These are phyloP conservation scores for Kregervanrija delftensis DNA, from an alignment of 805 yeast species.

Conservation along the genomic window DNA sequence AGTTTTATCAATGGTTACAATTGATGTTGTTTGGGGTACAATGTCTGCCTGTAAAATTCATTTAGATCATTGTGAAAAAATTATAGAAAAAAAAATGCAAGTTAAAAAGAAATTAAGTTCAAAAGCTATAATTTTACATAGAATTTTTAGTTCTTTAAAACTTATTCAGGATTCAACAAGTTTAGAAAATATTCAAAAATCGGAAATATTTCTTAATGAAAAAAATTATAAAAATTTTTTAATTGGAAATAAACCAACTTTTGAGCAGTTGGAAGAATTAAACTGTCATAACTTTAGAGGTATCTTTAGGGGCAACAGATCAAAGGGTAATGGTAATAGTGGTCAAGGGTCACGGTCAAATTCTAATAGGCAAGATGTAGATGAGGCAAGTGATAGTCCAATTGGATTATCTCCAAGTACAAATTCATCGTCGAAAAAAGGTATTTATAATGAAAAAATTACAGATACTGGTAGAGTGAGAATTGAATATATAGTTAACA, in stretches of 20 bases:
- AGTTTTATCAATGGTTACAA: slow-evolving; percentile 77
- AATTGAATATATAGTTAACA: slow-evolving; percentile 35
- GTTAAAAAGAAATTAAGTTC: slow-evolving; percentile 60
- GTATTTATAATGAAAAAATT: slow-evolving; percentile 35
- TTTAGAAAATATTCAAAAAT: slow-evolving; percentile 28
- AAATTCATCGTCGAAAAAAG: slow-evolving; percentile 12
- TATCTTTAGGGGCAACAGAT: slow-evolving; percentile 16
- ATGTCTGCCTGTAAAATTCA: slow-evolving; percentile 79
- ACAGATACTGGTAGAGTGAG: slow-evolving; percentile 41
- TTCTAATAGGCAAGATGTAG: slow-evolving; percentile 2
- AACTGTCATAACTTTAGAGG: slow-evolving; percentile 19
- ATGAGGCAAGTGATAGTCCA: slow-evolving; percentile 4
- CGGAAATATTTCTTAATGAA: slow-evolving; percentile 30
- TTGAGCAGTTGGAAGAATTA: slow-evolving; percentile 20
- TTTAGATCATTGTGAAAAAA: slow-evolving; percentile 68
- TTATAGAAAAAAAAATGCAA: slow-evolving; percentile 62
- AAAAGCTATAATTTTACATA: slow-evolving; percentile 70
- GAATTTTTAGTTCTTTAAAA: slow-evolving; percentile 70
- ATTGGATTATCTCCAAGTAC: neutral
- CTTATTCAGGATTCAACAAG: slow-evolving; percentile 74
- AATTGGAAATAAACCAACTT: slow-evolving; percentile 23
- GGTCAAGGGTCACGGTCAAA: slow-evolving; percentile 1
- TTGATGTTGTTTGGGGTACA: slow-evolving; percentile 86
- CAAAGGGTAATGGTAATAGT: neutral
- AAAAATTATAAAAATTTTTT: slow-evolving; percentile 28